phyloP scores from a whole-genome alignment of 352 stramenopile species.

The Elongisporangium anandrum region DNA sequence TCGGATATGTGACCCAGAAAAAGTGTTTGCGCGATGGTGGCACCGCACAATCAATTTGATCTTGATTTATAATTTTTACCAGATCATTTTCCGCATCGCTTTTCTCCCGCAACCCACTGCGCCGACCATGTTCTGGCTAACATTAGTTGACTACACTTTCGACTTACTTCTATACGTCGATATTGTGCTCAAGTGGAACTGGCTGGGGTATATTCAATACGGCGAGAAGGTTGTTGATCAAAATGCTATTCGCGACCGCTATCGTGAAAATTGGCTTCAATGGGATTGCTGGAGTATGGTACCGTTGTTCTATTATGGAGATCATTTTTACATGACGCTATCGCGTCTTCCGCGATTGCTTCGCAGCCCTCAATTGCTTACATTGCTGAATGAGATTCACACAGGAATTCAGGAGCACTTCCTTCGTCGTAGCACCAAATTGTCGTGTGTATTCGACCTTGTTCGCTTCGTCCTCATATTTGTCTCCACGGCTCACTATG shows the following conservation, averaged over 20 bases:
- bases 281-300: conserved; percentile 40
- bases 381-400: conserved; percentile 34
- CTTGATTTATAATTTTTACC: conserved; percentile 51
- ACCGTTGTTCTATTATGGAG: conserved; percentile 29
- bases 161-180: conserved; percentile 34
- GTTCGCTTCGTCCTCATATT: conserved; percentile 60
- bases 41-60: conserved; percentile 43
- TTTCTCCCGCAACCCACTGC: conserved; percentile 27
- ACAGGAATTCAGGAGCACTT: conserved; percentile 51
- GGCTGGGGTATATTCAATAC: conserved; percentile 34
- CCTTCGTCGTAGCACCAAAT: conserved; percentile 29
- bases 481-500: conserved; percentile 46
- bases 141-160: conserved; percentile 28
- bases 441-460: conserved; percentile 43
- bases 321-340: conserved; percentile 28
- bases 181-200: conserved; percentile 34
- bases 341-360: conserved; percentile 38
- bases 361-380: conserved; percentile 32
- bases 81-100: conserved; percentile 43
- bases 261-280: conserved; percentile 20
- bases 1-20: conserved; percentile 33
- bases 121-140: conserved; percentile 23
- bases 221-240: conserved; percentile 37
- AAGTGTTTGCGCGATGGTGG: conserved; percentile 44
- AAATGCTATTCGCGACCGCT: conserved; percentile 24